Base-by-base conservation (phyloP, 345 rosid genomes). In the Boechera divaricarpa region DNA sequence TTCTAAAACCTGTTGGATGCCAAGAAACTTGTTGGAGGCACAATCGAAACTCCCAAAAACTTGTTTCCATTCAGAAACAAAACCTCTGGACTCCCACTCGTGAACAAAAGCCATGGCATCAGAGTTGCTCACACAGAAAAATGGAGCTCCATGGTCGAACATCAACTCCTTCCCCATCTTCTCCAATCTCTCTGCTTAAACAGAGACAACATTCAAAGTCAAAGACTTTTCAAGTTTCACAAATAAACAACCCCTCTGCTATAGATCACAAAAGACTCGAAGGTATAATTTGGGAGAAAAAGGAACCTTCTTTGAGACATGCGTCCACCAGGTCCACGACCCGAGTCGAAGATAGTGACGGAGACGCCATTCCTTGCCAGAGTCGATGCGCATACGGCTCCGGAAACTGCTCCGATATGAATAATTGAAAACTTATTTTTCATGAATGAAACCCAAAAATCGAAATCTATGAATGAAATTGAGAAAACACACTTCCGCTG, bases 61-160 rank as follows among this genome's bases (percentile, higher is more conserved):
- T 48, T 77, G 83, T 76, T 84, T 89, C 97, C 98, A 91, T 67
- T 89, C 87, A 69, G 89, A 82, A 66, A 93, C 84, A 49, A 88
- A 63, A 53, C 97, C 93, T 77, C 72, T 83, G 4, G 86, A 82
- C 79, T 93, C 92, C 97, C 93, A 93, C 18, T 91, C 93, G 51
- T 63, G 70, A 73, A 87, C 87, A 73, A 91, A 90, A 31, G 79
- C 55, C 77, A 87, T 44, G 59, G 72, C 91, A 77, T 87, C 87
- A 41, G 77, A 13, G 66, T 88, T 85, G 76, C 57, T 80, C 47
- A 83, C 79, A 58, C 61, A 79, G 72, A 93, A 91, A 81, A 67
- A 93, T 1, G 93, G 97, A 80, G 98, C 95, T 10, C 98, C 98
- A 58, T 93, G 97, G 36, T 93, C 97, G 70, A 93, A 93, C 79